Base-by-base conservation (phyloP, 2,329 filamentous ascomycete genomes). In the Colletotrichum graminicola region DNA sequence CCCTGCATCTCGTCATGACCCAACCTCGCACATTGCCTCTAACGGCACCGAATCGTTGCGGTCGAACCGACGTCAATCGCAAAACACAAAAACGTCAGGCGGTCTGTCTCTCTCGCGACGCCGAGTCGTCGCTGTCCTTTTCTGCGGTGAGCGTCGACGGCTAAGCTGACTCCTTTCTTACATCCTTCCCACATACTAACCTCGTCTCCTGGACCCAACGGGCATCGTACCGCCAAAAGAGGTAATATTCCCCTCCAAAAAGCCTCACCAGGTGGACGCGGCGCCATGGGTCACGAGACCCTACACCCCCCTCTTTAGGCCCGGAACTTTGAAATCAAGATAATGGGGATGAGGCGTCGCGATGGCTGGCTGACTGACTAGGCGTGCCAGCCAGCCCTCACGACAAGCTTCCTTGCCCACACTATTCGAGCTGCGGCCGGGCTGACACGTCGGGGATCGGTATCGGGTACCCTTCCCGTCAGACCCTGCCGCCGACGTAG, bases 361-460 rank as follows among this genome's bases (percentile, higher is more conserved):
- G 36, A 54, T 29, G 47, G 51, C 62, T 29, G 52, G 47, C 64
- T 62, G 26, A 52, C 55, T 45, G 23, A n/a, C n/a, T n/a, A n/a
- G 36, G 23, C 45, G 43, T n/a, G 32, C 43, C 63, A 66, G 55
- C 55, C 54, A 66, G 63, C 63, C 63, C 14, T 60, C 62, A 39
- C 10, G 32, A 34, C n/a, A 57, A 66, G 32, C 54, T 54, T 66
- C 52, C 8, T 29, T 39, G 16, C 8, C 36, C 36, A 21, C 39
- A 26, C 7, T 12, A 32, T 34, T 34, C n/a, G 18, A 16, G 18
- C n/a, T n/a, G n/a, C 29, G 51, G 51, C 52, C n/a, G 29, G 62
- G 54, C 43, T 66, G 55, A 34, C 18, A 34, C 62, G 36, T 23
- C 14, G 7, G 36, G 21, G 21, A 18, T 41, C 36, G 32, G 3